A percentile compares a stretch with the other conserved stretches of the same genome.
These are phyloP conservation scores for Coniferiporia weirii DNA, from an alignment of 1,284 basidiomycete species.

Conservation along the genomic window DNA sequence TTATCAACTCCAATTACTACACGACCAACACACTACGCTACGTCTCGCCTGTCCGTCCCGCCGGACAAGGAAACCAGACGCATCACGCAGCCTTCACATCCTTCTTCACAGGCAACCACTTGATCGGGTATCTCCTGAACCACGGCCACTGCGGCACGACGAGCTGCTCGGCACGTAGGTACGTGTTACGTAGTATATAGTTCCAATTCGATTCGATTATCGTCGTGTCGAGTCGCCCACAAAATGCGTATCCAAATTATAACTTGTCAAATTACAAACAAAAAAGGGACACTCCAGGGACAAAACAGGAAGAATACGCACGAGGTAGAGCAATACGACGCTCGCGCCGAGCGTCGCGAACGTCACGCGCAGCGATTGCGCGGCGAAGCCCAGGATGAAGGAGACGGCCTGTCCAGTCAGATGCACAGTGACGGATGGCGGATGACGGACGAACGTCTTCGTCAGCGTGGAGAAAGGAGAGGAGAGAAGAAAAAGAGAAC, in stretches of 20 bases:
- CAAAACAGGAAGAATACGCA: slow-evolving; percentile 32
- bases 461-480: slow-evolving; percentile 26
- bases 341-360: slow-evolving; percentile 48
- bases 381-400: slow-evolving; percentile 55
- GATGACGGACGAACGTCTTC: too few species aligned
- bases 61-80: too few species aligned
- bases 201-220: too few species aligned
- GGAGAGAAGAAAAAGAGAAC: not conserved
- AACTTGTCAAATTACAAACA: too few species aligned
- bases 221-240: too few species aligned
- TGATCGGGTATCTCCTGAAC: slow-evolving; percentile 58
- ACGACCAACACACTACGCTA: too few species aligned
- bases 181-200: not conserved
- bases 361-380: slow-evolving; percentile 57
- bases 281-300: too few species aligned
- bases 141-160: slow-evolving; percentile 68
- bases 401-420: slow-evolving; percentile 54
- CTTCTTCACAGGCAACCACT: slow-evolving; percentile 47
- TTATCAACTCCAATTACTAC: too few species aligned
- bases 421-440: too few species aligned
- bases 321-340: slow-evolving; percentile 44
- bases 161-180: slow-evolving; percentile 33
- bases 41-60: too few species aligned
- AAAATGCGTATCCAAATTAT: too few species aligned
- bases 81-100: slow-evolving; percentile 23